Conservation (phyloP, 148 eudicot species). For the Bassia scoparia region DNA sequence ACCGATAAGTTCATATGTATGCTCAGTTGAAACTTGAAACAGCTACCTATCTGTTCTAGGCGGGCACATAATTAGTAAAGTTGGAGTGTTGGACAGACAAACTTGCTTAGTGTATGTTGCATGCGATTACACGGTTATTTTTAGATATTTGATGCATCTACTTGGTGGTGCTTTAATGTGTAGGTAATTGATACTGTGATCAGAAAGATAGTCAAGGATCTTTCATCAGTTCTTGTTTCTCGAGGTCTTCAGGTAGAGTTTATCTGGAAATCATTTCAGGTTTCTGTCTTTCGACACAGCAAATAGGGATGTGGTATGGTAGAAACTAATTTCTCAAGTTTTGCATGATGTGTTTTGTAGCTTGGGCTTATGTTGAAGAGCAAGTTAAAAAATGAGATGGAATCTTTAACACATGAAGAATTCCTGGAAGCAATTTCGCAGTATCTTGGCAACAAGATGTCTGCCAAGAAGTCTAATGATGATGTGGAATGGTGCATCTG, state of each 20-base stretch:
- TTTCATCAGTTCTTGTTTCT: slow-evolving; percentile 61
- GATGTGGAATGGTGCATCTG: slow-evolving; percentile 58
- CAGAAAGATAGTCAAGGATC: slow-evolving; percentile 72
- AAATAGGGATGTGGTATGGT: background rate
- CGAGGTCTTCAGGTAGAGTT: slow-evolving; percentile 70
- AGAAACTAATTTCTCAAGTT: background rate
- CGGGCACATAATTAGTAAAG: background rate
- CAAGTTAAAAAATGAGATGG: slow-evolving; percentile 43
- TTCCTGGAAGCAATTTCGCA: slow-evolving; percentile 55
- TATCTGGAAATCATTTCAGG: background rate
- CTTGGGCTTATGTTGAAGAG: slow-evolving; percentile 69
- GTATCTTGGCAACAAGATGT: slow-evolving; percentile 52
- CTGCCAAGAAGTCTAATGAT: slow-evolving; percentile 43
- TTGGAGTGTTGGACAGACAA: background rate
- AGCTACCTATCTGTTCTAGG: too few species aligned
- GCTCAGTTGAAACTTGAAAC: too few species aligned
- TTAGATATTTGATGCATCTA: too few species aligned
- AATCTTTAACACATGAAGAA: slow-evolving; percentile 51
- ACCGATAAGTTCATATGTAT: too few species aligned
- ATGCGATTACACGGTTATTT: too few species aligned
- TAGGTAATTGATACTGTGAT: slow-evolving; percentile 78
- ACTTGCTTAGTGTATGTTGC: too few species aligned
- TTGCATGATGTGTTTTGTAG: slow-evolving; percentile 28
- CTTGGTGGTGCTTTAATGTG: slow-evolving; percentile 21
- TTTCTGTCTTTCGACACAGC: background rate